phyloP scores from a whole-genome alignment of 208 protist species.

The Acanthamoeba healyi region DNA sequence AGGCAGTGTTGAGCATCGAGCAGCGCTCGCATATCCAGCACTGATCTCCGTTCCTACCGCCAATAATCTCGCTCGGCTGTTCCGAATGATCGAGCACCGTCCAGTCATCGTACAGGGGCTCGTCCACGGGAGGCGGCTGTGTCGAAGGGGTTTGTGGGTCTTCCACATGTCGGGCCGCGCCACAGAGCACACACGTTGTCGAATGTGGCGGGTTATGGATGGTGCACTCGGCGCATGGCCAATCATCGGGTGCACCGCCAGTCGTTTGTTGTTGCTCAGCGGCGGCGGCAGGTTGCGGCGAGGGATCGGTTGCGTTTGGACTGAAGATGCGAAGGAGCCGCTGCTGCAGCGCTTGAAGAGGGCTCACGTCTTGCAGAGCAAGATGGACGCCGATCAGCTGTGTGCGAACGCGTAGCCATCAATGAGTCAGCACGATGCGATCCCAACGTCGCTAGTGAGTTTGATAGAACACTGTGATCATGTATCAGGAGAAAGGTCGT shows the following conservation, averaged over 20 bases:
- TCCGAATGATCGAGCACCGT: neutral
- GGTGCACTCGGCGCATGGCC: neutral
- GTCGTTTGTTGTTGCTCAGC: neutral
- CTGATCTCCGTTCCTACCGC: too few species aligned
- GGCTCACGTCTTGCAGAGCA: conserved; percentile 11
- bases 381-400: neutral
- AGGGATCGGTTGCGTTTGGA: neutral
- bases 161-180: neutral
- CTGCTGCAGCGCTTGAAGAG: neutral
- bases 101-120: conserved; percentile 3
- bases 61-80: neutral
- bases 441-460: too few species aligned
- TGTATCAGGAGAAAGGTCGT: neutral
- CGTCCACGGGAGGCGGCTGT: neutral
- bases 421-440: neutral
- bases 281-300: neutral
- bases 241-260: neutral
- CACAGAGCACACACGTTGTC: neutral
- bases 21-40: conserved; percentile 7
- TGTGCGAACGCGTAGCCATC: neutral
- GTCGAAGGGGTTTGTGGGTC: neutral
- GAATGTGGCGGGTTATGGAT: neutral
- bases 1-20: neutral
- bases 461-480: too few species aligned
- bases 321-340: neutral